These are phyloP conservation scores for Neovahlkampfia damariscottae DNA, from an alignment of 78 protist genomes.

Conservation along the genomic window DNA sequence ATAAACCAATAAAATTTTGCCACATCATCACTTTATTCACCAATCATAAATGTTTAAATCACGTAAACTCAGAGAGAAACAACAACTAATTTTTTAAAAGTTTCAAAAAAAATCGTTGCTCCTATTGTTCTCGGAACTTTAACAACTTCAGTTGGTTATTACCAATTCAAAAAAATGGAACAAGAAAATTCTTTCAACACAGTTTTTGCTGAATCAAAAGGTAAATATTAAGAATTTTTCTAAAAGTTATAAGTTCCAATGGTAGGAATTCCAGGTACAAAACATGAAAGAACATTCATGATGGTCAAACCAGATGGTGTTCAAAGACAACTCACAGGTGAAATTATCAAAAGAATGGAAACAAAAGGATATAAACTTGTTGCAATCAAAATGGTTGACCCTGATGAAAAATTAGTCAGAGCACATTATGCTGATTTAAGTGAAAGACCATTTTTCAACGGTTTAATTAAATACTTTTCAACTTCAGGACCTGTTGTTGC, in stretches of 20 bases:
- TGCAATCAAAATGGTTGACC: conserved; percentile 52
- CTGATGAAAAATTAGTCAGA: conserved; percentile 41
- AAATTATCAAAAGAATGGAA: conserved; percentile 75
- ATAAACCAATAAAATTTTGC: too few relatives aligned
- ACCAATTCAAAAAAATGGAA: too few relatives aligned
- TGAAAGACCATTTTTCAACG: conserved; percentile 51
- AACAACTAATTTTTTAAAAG: too few relatives aligned
- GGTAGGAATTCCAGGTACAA: neutral
- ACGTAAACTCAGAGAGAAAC: too few relatives aligned
- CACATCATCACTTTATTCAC: too few relatives aligned
- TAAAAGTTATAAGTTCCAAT: neutral
- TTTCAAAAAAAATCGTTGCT: too few relatives aligned
- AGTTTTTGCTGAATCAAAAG: too few relatives aligned
- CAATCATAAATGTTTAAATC: too few relatives aligned
- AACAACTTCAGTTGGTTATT: too few relatives aligned
- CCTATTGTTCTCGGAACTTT: too few relatives aligned
- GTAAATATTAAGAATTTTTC: too few relatives aligned
- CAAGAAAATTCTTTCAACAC: too few relatives aligned
- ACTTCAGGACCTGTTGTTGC: conserved; percentile 77
- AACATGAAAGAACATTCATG: conserved; percentile 47
- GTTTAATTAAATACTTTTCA: conserved; percentile 32
- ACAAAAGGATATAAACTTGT: conserved; percentile 60
- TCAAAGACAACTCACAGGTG: conserved; percentile 57
- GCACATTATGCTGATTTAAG: conserved; percentile 55
- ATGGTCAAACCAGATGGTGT: conserved; percentile 75